Conservation (phyloP, 2,329 filamentous ascomycete species). For the Ascochyta fabae region DNA sequence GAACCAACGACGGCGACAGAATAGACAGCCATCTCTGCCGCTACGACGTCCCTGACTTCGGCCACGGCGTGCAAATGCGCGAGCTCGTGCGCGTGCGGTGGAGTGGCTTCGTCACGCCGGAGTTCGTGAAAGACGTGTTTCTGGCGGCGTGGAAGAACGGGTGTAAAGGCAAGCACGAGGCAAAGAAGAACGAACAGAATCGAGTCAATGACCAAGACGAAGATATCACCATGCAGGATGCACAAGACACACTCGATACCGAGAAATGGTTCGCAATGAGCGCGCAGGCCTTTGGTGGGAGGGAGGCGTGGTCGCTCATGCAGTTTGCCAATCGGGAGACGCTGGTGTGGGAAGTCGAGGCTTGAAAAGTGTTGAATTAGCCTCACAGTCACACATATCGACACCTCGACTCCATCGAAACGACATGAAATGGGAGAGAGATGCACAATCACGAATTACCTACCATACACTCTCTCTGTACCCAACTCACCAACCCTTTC, state of each 20-base stretch:
- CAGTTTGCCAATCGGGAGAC: constrained; percentile 43
- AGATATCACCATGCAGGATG: constrained; percentile 18
- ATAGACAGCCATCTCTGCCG: constrained; percentile 74
- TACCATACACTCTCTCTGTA: too few species aligned
- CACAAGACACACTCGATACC: constrained; percentile 14
- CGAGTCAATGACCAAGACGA: constrained; percentile 2
- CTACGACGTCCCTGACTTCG: constrained; percentile 65
- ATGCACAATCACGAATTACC: too few species aligned
- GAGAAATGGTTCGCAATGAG: constrained; percentile 41
- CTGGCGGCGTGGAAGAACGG: constrained; percentile 29
- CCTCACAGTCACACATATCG: too few species aligned
- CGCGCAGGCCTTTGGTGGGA: constrained; percentile 39
- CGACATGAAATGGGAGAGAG: too few species aligned
- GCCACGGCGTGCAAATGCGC: constrained; percentile 11
- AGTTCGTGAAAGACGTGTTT: constrained; percentile 42
- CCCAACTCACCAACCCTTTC: too few species aligned
- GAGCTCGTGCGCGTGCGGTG: constrained; percentile 50
- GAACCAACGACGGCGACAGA: constrained; percentile 62
- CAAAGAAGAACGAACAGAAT: constrained; percentile 9
- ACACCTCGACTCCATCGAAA: too few species aligned
- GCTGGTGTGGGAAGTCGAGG: constrained; percentile 42
- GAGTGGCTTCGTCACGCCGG: constrained; percentile 52
- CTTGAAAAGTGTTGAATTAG: constrained; percentile 4
- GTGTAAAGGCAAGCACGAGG: constrained; percentile 22
- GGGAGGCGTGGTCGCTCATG: constrained; percentile 39